Evolutionary conservation across 2,329 filamentous ascomycete species (phyloP).

Genomic region (Ceratocystis variospora): DNA sequence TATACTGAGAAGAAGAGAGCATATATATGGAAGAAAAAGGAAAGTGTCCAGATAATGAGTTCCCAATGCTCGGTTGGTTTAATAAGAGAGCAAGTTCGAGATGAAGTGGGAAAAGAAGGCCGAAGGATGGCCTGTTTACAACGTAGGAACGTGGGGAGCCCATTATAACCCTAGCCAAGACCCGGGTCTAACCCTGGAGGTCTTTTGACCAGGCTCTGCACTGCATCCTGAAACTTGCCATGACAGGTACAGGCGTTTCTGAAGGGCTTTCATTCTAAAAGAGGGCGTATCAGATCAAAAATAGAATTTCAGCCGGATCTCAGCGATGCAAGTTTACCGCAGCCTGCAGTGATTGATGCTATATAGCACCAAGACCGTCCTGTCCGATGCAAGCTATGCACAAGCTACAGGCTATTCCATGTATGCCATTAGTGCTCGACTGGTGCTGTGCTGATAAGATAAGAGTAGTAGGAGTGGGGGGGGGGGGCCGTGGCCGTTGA

Average conservation of each 20-base stretch:
- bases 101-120: background rate
- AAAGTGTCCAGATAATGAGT: background rate
- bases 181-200: background rate
- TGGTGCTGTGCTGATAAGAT: background rate
- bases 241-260: background rate
- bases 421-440: background rate
- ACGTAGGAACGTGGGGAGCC: background rate
- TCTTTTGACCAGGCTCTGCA: background rate
- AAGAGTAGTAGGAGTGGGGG: background rate
- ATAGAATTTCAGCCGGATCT: background rate
- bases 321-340: background rate
- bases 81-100: background rate
- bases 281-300: background rate
- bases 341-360: too few relatives aligned
- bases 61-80: background rate
- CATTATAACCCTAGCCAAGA: background rate
- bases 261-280: background rate
- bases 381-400: too few relatives aligned
- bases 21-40: background rate
- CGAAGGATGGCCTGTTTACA: conserved; percentile 4
- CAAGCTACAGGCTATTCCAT: background rate
- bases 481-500: background rate
- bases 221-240: background rate
- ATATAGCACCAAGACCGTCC: too few relatives aligned
- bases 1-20: background rate